Conservation (phyloP, 768 basidiomycete species). For the Mycena alexandri region DNA sequence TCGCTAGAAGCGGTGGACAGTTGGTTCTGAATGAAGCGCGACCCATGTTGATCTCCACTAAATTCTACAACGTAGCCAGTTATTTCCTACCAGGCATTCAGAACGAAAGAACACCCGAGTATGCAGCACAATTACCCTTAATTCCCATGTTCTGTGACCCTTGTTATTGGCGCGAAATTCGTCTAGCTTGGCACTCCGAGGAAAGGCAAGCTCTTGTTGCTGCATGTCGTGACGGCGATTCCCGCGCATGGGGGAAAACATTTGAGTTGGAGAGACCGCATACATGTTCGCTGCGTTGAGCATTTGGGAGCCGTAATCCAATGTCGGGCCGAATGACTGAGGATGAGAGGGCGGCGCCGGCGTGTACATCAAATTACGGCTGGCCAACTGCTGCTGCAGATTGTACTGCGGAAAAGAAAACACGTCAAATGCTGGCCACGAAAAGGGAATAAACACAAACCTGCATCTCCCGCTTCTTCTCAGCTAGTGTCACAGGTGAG, state of each 20-base stretch:
- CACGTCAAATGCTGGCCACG: slow-evolving; percentile 30
- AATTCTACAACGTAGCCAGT: slow-evolving; percentile 91
- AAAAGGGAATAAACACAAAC: slow-evolving; percentile 48
- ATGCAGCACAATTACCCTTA: slow-evolving; percentile 65
- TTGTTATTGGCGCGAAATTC: slow-evolving; percentile 84
- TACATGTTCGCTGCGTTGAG: slow-evolving; percentile 61
- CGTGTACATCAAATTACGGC: slow-evolving; percentile 58
- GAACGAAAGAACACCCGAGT: background rate
- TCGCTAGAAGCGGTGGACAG: slow-evolving; percentile 82
- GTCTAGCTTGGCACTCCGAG: slow-evolving; percentile 81
- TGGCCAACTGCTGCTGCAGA: slow-evolving; percentile 60
- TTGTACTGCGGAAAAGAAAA: slow-evolving; percentile 49
- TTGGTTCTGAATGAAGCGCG: slow-evolving; percentile 95
- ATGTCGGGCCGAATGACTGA: slow-evolving; percentile 56
- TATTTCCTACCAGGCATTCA: slow-evolving; percentile 74
- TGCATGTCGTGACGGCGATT: slow-evolving; percentile 59
- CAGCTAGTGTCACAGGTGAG: slow-evolving; percentile 55
- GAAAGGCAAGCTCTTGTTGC: slow-evolving; percentile 46
- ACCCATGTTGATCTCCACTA: slow-evolving; percentile 95
- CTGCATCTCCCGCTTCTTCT: slow-evolving; percentile 72
- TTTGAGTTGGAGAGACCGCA: slow-evolving; percentile 50
- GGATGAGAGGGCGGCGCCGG: slow-evolving; percentile 58
- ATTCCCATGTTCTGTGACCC: slow-evolving; percentile 78
- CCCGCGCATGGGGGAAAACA: slow-evolving; percentile 56
- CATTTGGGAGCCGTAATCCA: slow-evolving; percentile 64